Conservation (phyloP, 495 filamentous ascomycete species). For the Cudoniella acicularis region DNA sequence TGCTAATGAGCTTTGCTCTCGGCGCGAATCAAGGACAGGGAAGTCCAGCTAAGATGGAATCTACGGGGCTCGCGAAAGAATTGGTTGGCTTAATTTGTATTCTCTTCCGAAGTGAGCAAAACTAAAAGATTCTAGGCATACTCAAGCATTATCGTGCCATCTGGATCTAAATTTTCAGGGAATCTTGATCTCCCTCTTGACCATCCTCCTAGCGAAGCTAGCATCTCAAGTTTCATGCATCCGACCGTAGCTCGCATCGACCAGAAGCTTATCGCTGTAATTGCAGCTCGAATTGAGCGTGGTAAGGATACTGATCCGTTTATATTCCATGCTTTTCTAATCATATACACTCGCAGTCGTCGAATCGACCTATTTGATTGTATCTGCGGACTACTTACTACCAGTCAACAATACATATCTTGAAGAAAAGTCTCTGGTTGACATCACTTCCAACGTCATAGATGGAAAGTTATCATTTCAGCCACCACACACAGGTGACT, state of each 20-base stretch:
- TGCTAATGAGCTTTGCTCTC: slow-evolving; percentile 45
- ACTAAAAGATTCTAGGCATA: neutral
- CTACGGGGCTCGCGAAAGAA: neutral
- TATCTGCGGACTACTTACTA: neutral
- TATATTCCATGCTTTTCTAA: neutral
- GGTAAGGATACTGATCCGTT: neutral
- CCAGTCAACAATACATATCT: neutral
- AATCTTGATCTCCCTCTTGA: neutral
- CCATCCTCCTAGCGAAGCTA: neutral
- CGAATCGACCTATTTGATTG: neutral
- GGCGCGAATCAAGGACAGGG: slow-evolving; percentile 47
- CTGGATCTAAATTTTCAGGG: neutral
- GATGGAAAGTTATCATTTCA: neutral
- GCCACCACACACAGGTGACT: neutral
- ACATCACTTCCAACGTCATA: neutral
- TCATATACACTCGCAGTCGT: neutral
- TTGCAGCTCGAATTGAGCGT: neutral
- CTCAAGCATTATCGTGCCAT: neutral
- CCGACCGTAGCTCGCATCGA: neutral
- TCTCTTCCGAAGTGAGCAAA: neutral
- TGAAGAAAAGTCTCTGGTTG: neutral
- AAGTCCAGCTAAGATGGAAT: slow-evolving; percentile 32
- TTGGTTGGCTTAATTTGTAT: neutral
- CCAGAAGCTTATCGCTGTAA: neutral
- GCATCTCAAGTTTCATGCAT: neutral